Conservation (phyloP, 768 basidiomycete species). For the Polyporus arcularius region DNA sequence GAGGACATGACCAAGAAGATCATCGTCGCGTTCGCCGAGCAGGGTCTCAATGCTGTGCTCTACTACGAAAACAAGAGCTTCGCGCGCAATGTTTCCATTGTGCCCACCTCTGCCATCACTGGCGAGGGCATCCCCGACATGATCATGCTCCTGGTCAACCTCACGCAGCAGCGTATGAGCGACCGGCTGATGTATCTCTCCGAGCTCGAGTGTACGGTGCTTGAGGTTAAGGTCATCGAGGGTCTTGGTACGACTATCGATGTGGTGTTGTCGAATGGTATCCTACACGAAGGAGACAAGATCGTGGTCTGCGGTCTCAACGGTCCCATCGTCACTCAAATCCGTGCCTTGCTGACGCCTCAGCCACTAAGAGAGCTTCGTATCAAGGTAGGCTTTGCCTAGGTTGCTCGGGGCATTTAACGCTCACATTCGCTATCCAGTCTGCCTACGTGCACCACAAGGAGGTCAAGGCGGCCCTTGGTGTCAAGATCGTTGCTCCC, state of each 20-base stretch:
- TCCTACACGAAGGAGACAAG: constrained; percentile 86
- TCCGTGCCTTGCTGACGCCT: constrained; percentile 92
- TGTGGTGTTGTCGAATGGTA: constrained; percentile 93
- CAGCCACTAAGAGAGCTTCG: constrained; percentile 95
- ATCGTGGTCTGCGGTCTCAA: constrained; percentile 97
- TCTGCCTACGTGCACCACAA: constrained; percentile 97
- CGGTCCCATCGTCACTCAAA: constrained; percentile 93
- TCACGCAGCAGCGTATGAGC: constrained; percentile 98
- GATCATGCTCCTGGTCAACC: constrained; percentile 97
- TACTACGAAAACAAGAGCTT: constrained; percentile 99
- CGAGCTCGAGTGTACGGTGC: constrained; percentile 95
- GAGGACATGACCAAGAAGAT: constrained; percentile 85
- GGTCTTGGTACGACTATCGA: constrained; percentile 98
- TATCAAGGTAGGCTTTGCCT: constrained; percentile 66
- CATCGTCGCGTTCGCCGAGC: constrained; percentile 94
- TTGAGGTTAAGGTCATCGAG: constrained; percentile 98
- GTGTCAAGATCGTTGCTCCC: constrained; percentile 92
- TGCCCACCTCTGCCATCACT: constrained; percentile 96
- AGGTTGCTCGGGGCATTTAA: no score
- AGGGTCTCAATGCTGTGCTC: constrained; percentile 90
- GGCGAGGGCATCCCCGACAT: constrained; percentile 99
- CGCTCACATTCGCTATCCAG: constrained; percentile 39
- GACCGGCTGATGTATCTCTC: constrained; percentile 97
- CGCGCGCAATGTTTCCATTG: constrained; percentile 90
- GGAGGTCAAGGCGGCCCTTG: constrained; percentile 94